Evolutionary conservation across 352 stramenopile genomes (phyloP), one percentile per base, ranked within the genome.

Genomic region (Globisporangium sylvaticum): DNA sequence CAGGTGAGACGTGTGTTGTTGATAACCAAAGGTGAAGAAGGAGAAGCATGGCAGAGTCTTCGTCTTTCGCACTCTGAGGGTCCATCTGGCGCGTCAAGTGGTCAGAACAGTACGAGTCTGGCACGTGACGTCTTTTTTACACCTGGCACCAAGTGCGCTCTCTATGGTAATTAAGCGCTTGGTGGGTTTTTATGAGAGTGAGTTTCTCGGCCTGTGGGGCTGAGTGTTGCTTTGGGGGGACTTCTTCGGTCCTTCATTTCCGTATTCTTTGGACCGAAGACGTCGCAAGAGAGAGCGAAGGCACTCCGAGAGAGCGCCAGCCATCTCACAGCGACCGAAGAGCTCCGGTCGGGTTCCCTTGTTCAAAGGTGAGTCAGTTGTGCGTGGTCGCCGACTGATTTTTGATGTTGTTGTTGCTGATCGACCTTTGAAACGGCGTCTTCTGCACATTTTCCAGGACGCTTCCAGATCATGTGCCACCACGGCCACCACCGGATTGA

Each of bases 31-130:
- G n/a, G 2, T 8, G 20, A 10, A 53, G 44, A 53, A 25, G 50
- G 24, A 34, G 7, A 46, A 46, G 37, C 12, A 12, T 20, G 4
- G 12, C 37, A 6, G 4, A 37, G 31, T 37, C 31, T 46, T n/a
- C 5, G 37, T 20, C 37, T 48, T 48, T 48, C 39, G 39, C n/a
- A 27, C 12, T 20, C 12, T 2, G 8, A 24, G 15, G 14, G 27
- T 25, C 53, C 27, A 58, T 58, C 27, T 58, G 53, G 53, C 10
- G 15, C 12, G 27, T 58, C 53, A 58, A 58, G 53, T 58, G 53
- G 53, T 39, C 53, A 58, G 50, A 18, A 5, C 50, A 57, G 27
- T 25, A 7, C 5, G 14, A 58, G 14, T 9, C 15, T 48, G 39
- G 4, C 39, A 9, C 27, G n/a, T 14, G 27, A 39, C 27, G 14